phyloP scores from a whole-genome alignment of 2,329 filamentous ascomycete species.

The Xylaria sp. region DNA sequence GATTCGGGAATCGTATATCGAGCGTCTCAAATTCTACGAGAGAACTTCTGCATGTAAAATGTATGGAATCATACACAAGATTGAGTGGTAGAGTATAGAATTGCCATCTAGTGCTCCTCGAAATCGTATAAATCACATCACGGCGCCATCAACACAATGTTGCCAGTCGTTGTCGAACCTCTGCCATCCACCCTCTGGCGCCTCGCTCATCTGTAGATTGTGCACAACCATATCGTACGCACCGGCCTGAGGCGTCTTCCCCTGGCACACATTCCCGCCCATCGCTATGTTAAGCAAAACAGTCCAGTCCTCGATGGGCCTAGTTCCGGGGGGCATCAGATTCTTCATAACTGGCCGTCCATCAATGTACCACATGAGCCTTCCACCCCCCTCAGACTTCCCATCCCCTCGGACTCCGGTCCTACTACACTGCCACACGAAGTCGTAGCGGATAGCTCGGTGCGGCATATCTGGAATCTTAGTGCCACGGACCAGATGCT shows the following conservation, averaged over 20 bases:
- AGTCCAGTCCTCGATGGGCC: slow-evolving; percentile 60
- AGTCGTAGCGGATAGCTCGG: slow-evolving; percentile 57
- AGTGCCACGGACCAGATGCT: slow-evolving; percentile 61
- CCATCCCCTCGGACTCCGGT: slow-evolving; percentile 49
- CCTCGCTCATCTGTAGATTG: slow-evolving; percentile 57
- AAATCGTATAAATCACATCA: slow-evolving; percentile 26
- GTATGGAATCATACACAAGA: too few relatives aligned
- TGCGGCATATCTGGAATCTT: slow-evolving; percentile 54
- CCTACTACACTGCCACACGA: slow-evolving; percentile 59
- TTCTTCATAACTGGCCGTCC: slow-evolving; percentile 63
- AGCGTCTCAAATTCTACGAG: too few relatives aligned
- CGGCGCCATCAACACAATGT: slow-evolving; percentile 34
- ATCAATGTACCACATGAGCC: slow-evolving; percentile 65
- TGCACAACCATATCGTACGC: slow-evolving; percentile 63
- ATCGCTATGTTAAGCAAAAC: slow-evolving; percentile 66
- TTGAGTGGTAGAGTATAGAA: too few relatives aligned
- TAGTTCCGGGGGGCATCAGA: slow-evolving; percentile 55
- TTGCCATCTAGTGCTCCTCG: neutral
- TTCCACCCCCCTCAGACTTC: slow-evolving; percentile 49
- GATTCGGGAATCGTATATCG: too few relatives aligned
- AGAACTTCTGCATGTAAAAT: too few relatives aligned
- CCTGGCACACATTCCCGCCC: slow-evolving; percentile 63
- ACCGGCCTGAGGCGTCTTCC: slow-evolving; percentile 56
- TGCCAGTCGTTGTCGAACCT: slow-evolving; percentile 59
- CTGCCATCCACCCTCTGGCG: slow-evolving; percentile 60